Base-by-base conservation (phyloP, 1,284 basidiomycete genomes). In the Ustilago trichophora region DNA sequence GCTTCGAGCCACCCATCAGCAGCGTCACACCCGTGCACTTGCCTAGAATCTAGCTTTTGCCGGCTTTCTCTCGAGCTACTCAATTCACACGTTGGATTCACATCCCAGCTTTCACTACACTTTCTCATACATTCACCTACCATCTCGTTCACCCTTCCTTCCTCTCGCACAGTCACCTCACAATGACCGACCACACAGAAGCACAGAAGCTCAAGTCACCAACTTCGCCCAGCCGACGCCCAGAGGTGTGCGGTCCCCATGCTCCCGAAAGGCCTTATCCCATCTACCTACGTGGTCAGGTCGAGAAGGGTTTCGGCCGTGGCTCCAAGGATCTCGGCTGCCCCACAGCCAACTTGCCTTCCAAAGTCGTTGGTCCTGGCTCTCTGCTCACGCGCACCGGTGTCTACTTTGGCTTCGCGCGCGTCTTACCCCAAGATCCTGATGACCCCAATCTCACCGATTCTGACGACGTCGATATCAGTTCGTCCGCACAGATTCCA, bases 321-420 rank as follows among this genome's bases (percentile, higher is more conserved):
- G 95, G 95, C 1, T 89, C 92, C 37, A 93, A 96, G 80, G 94
- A 98, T 75, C 85, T 98, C 1, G 94, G 93, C 13, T 97, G 93
- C 80, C 95, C 95, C 1, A 98, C 71, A 94, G 94, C 94, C 35
- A 98, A 98, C 83, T 85, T 98, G 6, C 93, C 94, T 3, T 90
- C 92, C 70, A 90, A 84, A 54, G 82, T 91, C 45, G 59, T 77
- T 25, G 59, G 60, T 10, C 53, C 67, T 9, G 60, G 55, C 47
- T 70, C 66, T 2, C 32, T 26, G 3, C 53, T 70, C 21, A 56
- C 60, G 25, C 51, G 56, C 19, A 62, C 77, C 41, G 54, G 76
- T 68, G 67, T 68, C 46, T 72, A 91, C 90, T 15, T 94, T 94
- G 95, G 94, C 26, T 98, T 89, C 81, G 95, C 95, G 11, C 89